A percentile compares a stretch with the other conserved stretches of the same genome.
Evolutionary conservation across 2,329 filamentous ascomycete genomes (phyloP).

Genomic region (Colletotrichum camelliae): DNA sequence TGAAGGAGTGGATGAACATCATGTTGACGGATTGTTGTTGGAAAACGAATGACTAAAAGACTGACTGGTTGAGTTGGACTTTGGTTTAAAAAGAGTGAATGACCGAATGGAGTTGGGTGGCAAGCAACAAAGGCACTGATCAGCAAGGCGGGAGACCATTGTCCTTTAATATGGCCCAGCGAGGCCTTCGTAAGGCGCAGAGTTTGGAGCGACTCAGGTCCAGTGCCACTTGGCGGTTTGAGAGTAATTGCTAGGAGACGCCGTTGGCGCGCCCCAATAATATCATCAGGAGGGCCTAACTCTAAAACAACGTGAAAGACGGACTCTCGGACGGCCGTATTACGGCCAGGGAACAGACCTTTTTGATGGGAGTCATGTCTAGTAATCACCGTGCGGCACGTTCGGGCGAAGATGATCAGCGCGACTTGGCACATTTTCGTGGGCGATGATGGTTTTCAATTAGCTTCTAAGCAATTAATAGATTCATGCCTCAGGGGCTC

Average conservation of each 20-base stretch:
- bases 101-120: not conserved
- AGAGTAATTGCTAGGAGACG: not conserved
- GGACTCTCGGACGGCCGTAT: not conserved
- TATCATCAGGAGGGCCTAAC: not conserved
- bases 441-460: not conserved
- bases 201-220: not conserved
- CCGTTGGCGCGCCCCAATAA: not conserved
- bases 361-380: not conserved
- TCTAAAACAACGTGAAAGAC: not conserved
- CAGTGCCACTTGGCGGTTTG: not conserved
- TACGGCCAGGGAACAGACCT: not conserved
- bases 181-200: not conserved
- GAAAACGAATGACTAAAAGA: not conserved
- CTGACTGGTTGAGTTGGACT: not conserved
- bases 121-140: not conserved
- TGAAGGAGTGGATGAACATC: not conserved
- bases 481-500: conserved; percentile 5
- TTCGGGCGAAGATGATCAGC: not conserved
- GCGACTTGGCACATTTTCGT: not conserved
- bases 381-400: not conserved
- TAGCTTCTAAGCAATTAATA: not conserved
- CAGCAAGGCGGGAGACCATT: not conserved
- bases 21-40: not conserved
- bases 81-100: not conserved
- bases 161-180: not conserved